Evolutionary conservation across 805 yeast genomes (phyloP).

Genomic region (Schwanniomyces vanrijiae): DNA sequence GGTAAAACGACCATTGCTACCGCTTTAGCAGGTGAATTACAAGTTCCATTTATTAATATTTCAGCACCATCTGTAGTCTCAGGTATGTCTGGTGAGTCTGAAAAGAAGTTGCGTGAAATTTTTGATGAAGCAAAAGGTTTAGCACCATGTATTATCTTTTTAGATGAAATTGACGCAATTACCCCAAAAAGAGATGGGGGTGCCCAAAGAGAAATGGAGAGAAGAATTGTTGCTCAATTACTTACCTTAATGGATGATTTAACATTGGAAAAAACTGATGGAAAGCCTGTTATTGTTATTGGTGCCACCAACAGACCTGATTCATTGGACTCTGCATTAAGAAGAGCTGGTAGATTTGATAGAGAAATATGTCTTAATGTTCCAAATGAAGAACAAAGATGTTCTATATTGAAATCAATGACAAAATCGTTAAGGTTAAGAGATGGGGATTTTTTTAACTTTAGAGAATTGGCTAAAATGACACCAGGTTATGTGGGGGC

Average conservation of each 20-base stretch:
- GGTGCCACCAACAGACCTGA: constrained; percentile 99
- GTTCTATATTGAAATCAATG: constrained; percentile 74
- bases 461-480: constrained; percentile 72
- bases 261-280: constrained; percentile 82
- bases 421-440: constrained; percentile 59
- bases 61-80: constrained; percentile 96
- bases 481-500: constrained; percentile 99
- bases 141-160: constrained; percentile 91
- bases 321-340: constrained; percentile 86
- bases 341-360: constrained; percentile 97
- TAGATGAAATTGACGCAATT: constrained; percentile 97
- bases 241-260: constrained; percentile 93
- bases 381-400: constrained; percentile 85
- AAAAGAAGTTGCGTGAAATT: constrained; percentile 87
- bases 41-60: constrained; percentile 86
- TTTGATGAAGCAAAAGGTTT: constrained; percentile 87
- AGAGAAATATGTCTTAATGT: constrained; percentile 91
- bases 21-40: constrained; percentile 91
- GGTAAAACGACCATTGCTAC: constrained; percentile 97
- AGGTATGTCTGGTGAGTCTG: constrained; percentile 99
- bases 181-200: constrained; percentile 96
- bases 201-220: constrained; percentile 97
- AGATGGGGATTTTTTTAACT: constrained; percentile 65
- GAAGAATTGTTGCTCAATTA: constrained; percentile 93
- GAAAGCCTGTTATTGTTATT: constrained; percentile 88